Base-by-base conservation (phyloP, 805 yeast genomes). In the Diddensiella santjacobensis region DNA sequence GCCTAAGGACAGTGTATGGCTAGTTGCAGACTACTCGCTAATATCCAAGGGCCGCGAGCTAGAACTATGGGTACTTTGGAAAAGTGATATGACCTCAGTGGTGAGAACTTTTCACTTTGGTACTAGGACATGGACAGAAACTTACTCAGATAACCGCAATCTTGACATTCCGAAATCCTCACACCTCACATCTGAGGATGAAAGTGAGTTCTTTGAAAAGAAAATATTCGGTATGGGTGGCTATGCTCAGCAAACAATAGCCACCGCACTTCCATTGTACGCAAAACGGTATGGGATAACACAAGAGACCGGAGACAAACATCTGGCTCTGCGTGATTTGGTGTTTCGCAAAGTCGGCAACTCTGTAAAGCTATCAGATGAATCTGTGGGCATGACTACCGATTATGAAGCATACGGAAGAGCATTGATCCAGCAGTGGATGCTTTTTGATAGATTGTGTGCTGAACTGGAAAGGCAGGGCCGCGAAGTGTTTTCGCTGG, bases 361-460 rank as follows among this genome's bases (percentile, higher is more conserved):
- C 35, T 60, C 61, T 44, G 71, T 53, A 20, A 54, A 56, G 4
- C 40, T 53, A 23, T 47, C 41, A 45, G 53, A 17, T 3, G n/a
- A 37, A n/a, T 40, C 45, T 5, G 22, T 22, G 3, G 31, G 20
- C 29, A 39, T 29, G 10, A 30, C 17, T 20, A 42, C 56, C 29
- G 66, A 65, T 24, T 67, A 65, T 38, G 62, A 66, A 30, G 64
- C 67, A 2, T 70, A 70, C 52, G 59, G 69, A 20, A 50, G 65
- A 3, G 69, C 69, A 35, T 52, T 73, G n/a, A 64, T 67, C 42
- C 73, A 73, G 24, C 81, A 81, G 56, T 82, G 95, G 85, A 70
- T 76, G 29, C 79, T 83, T 51, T 75, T 90, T 49, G 83, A 81
- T 49, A 73, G 86, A 2, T 70, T 89, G 22, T 83, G 95, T 60